Percentiles rank a stretch among this genome's conserved stretches.
These are phyloP conservation scores for Anethum foeniculum DNA, from an alignment of 140 eudicot species.

Conservation along the genomic window DNA sequence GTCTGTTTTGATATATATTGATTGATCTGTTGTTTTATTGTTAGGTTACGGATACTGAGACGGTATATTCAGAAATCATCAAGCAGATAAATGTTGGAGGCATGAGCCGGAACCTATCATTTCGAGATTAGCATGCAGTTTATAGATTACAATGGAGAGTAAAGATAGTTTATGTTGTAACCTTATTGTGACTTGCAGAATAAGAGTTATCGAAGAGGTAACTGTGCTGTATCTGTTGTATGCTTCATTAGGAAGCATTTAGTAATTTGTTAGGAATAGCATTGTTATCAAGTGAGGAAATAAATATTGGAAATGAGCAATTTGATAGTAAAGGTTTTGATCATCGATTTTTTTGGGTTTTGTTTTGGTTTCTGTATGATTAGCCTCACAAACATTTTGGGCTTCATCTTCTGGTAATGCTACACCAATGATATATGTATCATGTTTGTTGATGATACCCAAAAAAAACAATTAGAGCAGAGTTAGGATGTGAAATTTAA, in stretches of 20 bases:
- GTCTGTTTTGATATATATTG: background rate
- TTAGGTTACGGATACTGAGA: conserved; percentile 5
- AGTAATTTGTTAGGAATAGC: background rate
- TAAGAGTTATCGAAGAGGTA: background rate
- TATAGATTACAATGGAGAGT: background rate
- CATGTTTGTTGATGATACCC: too few relatives aligned
- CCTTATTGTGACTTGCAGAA: background rate
- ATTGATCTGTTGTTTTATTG: background rate
- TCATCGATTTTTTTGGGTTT: background rate
- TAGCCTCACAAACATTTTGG: background rate
- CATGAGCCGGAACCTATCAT: background rate
- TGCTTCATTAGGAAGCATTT: background rate
- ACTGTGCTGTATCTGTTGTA: background rate
- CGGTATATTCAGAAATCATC: background rate
- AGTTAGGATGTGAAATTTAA: too few relatives aligned
- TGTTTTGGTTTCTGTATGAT: background rate
- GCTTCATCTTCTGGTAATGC: background rate
- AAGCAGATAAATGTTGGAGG: background rate
- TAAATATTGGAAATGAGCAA: background rate
- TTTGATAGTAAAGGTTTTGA: background rate
- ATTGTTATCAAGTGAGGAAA: background rate
- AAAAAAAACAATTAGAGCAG: too few relatives aligned
- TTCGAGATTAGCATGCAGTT: background rate
- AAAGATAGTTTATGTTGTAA: background rate
- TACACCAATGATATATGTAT: background rate